These are phyloP conservation scores for Purpureocillium takamizusanense DNA, from an alignment of 2,329 filamentous ascomycete genomes.

Conservation along the genomic window DNA sequence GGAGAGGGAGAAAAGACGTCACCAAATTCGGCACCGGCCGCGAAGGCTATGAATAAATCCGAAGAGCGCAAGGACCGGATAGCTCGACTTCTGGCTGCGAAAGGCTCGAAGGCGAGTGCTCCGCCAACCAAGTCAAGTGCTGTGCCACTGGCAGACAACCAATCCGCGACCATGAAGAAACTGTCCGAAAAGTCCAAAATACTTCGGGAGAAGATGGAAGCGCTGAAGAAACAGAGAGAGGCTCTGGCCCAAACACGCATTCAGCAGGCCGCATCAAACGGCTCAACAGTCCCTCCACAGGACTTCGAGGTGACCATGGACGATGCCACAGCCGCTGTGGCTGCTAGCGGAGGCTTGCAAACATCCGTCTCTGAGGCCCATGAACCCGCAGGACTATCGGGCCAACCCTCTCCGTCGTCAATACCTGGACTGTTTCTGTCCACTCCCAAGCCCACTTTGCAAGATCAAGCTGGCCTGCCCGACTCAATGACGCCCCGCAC, in stretches of 20 bases:
- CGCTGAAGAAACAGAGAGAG: constrained; percentile 52
- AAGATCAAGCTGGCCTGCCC: constrained; percentile 21
- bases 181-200: constrained; percentile 63
- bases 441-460: constrained; percentile 13
- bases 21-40: neutral
- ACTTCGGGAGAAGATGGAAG: constrained; percentile 70
- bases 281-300: neutral
- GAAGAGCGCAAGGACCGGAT: constrained; percentile 69
- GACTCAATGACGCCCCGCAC: constrained; percentile 59
- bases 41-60: constrained; percentile 22
- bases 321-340: neutral
- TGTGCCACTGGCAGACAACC: constrained; percentile 5
- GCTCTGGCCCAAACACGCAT: constrained; percentile 22
- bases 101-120: constrained; percentile 43
- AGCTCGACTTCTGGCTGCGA: constrained; percentile 65
- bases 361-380: neutral
- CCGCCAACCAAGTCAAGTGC: constrained; percentile 4
- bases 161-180: constrained; percentile 15
- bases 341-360: neutral
- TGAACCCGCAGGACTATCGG: neutral
- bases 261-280: neutral
- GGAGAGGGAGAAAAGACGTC: neutral
- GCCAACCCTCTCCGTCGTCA: constrained; percentile 9
- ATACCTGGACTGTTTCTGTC: constrained; percentile 30
- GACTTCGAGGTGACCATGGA: neutral